Percentiles rank a stretch among this genome's conserved stretches.
phyloP scores from a whole-genome alignment of 169 alveolate species.

The Cyclospora cayetanensis region DNA sequence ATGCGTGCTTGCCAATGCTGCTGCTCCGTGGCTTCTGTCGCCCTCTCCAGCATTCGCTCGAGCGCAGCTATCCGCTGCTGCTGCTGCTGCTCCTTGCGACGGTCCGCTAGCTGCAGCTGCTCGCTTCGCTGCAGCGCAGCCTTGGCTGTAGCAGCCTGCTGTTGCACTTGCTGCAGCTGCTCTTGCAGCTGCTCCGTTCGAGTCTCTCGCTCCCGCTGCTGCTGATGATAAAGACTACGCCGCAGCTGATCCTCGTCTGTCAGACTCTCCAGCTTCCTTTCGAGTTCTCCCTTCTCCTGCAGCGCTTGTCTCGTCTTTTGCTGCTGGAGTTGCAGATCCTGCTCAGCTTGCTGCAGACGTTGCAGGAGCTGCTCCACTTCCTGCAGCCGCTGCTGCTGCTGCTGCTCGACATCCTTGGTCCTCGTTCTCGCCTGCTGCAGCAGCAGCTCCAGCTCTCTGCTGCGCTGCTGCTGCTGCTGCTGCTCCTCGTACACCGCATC shows the following conservation, averaged over 20 bases:
- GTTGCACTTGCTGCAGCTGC: conserved; percentile 58
- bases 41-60: background rate
- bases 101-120: conserved; percentile 16
- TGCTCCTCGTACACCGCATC: conserved; percentile 45
- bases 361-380: conserved; percentile 29
- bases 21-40: conserved; percentile 14
- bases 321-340: conserved; percentile 48
- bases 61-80: conserved; percentile 37
- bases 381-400: conserved; percentile 18
- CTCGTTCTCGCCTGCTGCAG: background rate
- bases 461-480: conserved; percentile 62
- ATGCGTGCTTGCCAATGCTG: background rate
- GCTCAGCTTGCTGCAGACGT: conserved; percentile 36
- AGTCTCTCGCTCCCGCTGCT: conserved; percentile 47
- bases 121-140: conserved; percentile 19
- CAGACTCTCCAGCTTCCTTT: background rate
- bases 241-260: conserved; percentile 16
- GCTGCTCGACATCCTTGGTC: conserved; percentile 24
- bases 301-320: background rate
- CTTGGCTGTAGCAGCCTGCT: conserved; percentile 33
- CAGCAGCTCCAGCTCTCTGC: conserved; percentile 40
- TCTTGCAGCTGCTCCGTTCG: conserved; percentile 33
- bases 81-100: conserved; percentile 31
- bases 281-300: conserved; percentile 45
- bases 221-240: conserved; percentile 34